phyloP scores from a whole-genome alignment of 106 monocot genomes.

The Cymbidium sinense region DNA sequence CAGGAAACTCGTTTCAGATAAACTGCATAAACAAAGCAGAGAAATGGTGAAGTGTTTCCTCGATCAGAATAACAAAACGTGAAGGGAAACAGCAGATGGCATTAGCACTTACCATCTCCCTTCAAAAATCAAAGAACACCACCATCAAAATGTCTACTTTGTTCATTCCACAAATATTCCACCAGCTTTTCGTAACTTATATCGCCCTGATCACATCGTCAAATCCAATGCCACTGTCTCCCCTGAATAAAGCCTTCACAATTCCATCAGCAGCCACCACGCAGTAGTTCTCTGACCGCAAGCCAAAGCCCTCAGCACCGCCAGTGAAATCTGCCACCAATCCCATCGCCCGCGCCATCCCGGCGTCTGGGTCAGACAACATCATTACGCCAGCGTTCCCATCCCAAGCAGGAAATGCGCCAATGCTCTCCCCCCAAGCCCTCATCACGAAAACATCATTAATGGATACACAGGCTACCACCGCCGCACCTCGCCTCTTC shows the following conservation, averaged over 20 bases:
- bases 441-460: slow-evolving; percentile 33
- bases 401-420: not conserved
- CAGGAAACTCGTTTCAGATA: not conserved
- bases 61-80: not conserved
- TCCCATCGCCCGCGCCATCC: slow-evolving; percentile 17
- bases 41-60: not conserved
- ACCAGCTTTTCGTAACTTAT: not conserved
- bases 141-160: not conserved
- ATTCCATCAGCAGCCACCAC: slow-evolving; percentile 12
- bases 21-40: not conserved
- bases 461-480: slow-evolving; percentile 20
- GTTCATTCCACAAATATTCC: not conserved
- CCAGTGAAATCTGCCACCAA: slow-evolving; percentile 13
- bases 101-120: slow-evolving; percentile 1
- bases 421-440: slow-evolving; percentile 28
- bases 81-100: not conserved
- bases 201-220: slow-evolving; percentile 12
- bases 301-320: slow-evolving; percentile 15
- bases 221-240: not conserved
- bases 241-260: slow-evolving; percentile 10
- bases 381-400: slow-evolving; percentile 12
- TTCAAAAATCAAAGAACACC: not conserved
- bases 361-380: slow-evolving; percentile 22
- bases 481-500: not conserved
- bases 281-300: slow-evolving; percentile 17